Evolutionary conservation across 345 rosid species (phyloP).

Genomic region (Reutealis trisperma): DNA sequence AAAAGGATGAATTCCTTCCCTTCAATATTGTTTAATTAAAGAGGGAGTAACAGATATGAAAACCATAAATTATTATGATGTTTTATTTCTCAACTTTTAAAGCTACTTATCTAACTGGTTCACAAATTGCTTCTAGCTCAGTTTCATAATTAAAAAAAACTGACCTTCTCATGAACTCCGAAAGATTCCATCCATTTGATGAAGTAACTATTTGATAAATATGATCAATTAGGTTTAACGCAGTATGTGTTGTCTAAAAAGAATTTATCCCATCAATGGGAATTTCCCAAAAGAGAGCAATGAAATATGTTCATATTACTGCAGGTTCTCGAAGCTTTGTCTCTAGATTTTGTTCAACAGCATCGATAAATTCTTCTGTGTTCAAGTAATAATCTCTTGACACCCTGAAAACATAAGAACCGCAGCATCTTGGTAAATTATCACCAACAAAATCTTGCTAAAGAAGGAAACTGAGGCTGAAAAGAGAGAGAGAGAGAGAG

Average conservation of each 20-base stretch:
- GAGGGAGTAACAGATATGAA: too few species aligned
- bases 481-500: neutral
- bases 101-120: too few species aligned
- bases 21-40: too few species aligned
- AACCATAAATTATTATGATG: too few species aligned
- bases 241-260: neutral
- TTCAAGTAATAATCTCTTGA: conserved; percentile 65
- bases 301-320: conserved; percentile 25
- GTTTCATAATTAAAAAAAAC: too few species aligned
- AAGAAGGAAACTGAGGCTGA: neutral
- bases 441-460: neutral
- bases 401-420: conserved; percentile 51
- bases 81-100: too few species aligned
- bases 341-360: conserved; percentile 62
- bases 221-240: neutral
- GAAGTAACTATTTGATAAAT: neutral
- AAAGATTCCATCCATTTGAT: neutral
- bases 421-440: neutral
- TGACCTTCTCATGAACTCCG: neutral
- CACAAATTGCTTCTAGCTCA: too few species aligned
- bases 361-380: conserved; percentile 87
- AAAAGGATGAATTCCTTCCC: too few species aligned
- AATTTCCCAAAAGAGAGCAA: neutral
- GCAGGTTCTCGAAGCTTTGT: conserved; percentile 52
- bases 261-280: neutral